phyloP scores from a whole-genome alignment of 139 green algal species.

The Coccomyxa sp. region DNA sequence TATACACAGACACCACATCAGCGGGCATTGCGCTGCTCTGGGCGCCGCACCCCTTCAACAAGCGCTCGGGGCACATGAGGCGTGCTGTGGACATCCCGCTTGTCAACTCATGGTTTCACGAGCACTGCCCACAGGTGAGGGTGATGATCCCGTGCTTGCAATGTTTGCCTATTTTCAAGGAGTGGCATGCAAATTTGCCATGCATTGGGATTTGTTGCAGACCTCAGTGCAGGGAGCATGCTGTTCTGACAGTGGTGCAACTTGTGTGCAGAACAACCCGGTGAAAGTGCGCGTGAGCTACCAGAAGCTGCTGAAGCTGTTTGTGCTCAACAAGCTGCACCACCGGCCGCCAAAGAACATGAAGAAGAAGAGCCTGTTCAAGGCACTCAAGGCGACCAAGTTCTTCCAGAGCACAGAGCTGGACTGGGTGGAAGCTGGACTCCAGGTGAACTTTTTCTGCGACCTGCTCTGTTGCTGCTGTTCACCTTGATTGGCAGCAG shows the following conservation, averaged over 20 bases:
- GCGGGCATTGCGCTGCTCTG: conserved; percentile 91
- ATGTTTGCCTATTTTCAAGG: too few relatives aligned
- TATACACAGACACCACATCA: conserved; percentile 87
- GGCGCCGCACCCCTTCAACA: conserved; percentile 93
- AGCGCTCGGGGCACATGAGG: conserved; percentile 77
- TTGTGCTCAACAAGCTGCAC: conserved; percentile 97
- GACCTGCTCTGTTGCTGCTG: background rate
- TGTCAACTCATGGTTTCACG: conserved; percentile 91
- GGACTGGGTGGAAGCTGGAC: conserved; percentile 98
- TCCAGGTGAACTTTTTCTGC: conserved; percentile 59
- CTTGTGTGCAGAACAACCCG: conserved; percentile 63
- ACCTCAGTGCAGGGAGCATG: background rate
- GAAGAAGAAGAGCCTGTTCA: conserved; percentile 95
- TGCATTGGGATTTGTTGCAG: too few relatives aligned
- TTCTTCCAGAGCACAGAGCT: conserved; percentile 99
- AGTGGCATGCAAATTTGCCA: too few relatives aligned
- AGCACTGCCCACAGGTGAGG: conserved; percentile 70
- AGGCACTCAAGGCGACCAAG: conserved; percentile 90
- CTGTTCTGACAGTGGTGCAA: background rate
- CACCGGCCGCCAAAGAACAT: conserved; percentile 79
- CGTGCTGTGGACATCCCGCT: conserved; percentile 93
- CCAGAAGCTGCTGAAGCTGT: conserved; percentile 99
- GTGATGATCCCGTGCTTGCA: too few relatives aligned
- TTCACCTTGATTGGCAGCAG: too few relatives aligned
- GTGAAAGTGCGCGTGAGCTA: conserved; percentile 97